Evolutionary conservation across 192 early-diverging fungal genomes (phyloP), one percentile per base, ranked within the genome.

Genomic region (Umbelopsis ramanniana): DNA sequence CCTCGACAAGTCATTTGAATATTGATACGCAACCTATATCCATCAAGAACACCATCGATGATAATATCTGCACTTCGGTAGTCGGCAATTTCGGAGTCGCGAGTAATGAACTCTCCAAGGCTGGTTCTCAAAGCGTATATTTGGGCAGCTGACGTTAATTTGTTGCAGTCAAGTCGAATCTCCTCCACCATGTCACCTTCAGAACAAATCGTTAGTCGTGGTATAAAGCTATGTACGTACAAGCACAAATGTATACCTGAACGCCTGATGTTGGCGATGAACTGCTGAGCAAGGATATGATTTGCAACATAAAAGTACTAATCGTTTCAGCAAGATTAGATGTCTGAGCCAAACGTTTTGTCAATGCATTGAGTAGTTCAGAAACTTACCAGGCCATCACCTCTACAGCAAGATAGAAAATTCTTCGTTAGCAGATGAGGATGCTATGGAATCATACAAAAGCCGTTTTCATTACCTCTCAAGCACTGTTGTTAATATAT

Each of bases 1-100:
- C 57, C 57, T 29, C 57, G 57, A 17, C 57, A 63, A 2, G 57
- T 63, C 57, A 63, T 63, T 63, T 63, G 57, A 15, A 63, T 38
- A 37, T 63, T 63, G 26, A 63, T 63, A 26, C 57, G 33, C 17
- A 63, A 35, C 33, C 57, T 63, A 8, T 63, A 63, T 37, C 57
- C 57, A n/a, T 63, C 57, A 22, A 63, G 17, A 1, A 63, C 33
- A 12, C 57, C 57, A 4, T 63, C 57, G 11, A 63, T 26, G 5
- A 63, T 63, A 19, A 63, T 63, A 37, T 63, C 57, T 11, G 57
- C 57, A 35, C 57, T 63, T 6, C 57, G 57, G 19, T 63, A 63
- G 7, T 63, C 57, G 17, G 57, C 57, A 17, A 63, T 63, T 35
- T 63, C 57, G 33, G 29, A 35, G 35, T 63, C 33, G 4, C 57